These are phyloP conservation scores for Botrytis paeoniae DNA, from an alignment of 2,329 filamentous ascomycete species.

Conservation along the genomic window DNA sequence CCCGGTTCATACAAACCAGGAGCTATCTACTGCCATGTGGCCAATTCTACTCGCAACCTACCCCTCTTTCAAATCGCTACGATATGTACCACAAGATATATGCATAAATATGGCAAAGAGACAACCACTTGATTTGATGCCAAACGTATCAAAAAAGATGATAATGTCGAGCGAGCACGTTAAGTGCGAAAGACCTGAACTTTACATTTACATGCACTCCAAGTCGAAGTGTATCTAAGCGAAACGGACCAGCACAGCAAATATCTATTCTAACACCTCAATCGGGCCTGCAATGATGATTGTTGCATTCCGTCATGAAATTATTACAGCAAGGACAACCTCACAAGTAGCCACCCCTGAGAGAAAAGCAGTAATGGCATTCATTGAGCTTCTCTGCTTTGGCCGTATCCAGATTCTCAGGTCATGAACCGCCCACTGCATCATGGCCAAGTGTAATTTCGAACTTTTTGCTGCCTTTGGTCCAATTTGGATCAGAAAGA, in stretches of 20 bases:
- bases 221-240: neutral
- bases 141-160: neutral
- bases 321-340: neutral
- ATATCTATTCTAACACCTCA: neutral
- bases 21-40: neutral
- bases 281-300: neutral
- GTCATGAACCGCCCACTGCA: neutral
- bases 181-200: neutral
- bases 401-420: neutral
- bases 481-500: neutral
- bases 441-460: neutral
- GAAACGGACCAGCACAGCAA: neutral
- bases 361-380: no score
- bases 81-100: neutral
- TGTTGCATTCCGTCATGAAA: neutral
- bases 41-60: neutral
- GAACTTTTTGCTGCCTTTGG: neutral
- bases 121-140: neutral
- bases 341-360: neutral
- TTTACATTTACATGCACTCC: neutral
- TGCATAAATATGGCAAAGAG: accelerated
- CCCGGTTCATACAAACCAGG: neutral
- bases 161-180: no score
- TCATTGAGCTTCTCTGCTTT: neutral
- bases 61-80: neutral